Evolutionary conservation across 257 asterid species (phyloP).

Genomic region (Salvia hispanica): DNA sequence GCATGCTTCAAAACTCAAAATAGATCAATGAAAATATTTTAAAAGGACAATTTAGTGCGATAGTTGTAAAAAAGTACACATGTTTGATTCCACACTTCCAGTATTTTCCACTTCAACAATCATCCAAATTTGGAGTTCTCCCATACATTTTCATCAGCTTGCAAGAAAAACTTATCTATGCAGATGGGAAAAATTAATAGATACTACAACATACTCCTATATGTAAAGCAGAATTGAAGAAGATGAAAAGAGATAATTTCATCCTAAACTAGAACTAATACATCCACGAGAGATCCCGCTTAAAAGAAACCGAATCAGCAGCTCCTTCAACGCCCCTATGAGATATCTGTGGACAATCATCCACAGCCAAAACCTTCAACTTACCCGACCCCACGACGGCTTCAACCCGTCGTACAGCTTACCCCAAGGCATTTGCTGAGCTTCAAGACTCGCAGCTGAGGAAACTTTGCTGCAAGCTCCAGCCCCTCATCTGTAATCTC

Average conservation of each 20-base stretch:
- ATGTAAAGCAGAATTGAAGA: background rate
- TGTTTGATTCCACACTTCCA: too few relatives aligned
- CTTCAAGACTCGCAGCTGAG: constrained; percentile 49
- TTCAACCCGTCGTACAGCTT: constrained; percentile 69
- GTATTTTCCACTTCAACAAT: too few relatives aligned
- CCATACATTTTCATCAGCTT: too few relatives aligned
- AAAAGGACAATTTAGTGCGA: too few relatives aligned
- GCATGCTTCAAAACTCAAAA: too few relatives aligned
- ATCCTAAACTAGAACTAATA: constrained; percentile 36
- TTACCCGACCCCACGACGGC: constrained; percentile 56
- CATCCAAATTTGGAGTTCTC: too few relatives aligned
- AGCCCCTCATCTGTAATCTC: constrained; percentile 83
- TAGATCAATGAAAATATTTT: too few relatives aligned
- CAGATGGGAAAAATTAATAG: too few relatives aligned
- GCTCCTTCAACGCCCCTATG: constrained; percentile 67
- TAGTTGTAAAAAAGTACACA: too few relatives aligned
- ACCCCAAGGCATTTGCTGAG: constrained; percentile 73
- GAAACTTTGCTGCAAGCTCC: constrained; percentile 54
- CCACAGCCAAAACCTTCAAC: constrained; percentile 56
- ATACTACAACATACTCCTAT: too few relatives aligned
- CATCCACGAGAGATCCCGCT: constrained; percentile 83
- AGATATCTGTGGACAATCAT: constrained; percentile 81
- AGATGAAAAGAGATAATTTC: background rate
- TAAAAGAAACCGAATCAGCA: constrained; percentile 59
- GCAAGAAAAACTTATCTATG: too few relatives aligned